Base-by-base conservation (phyloP, 768 basidiomycete genomes). In the Coprinopsis sp. region DNA sequence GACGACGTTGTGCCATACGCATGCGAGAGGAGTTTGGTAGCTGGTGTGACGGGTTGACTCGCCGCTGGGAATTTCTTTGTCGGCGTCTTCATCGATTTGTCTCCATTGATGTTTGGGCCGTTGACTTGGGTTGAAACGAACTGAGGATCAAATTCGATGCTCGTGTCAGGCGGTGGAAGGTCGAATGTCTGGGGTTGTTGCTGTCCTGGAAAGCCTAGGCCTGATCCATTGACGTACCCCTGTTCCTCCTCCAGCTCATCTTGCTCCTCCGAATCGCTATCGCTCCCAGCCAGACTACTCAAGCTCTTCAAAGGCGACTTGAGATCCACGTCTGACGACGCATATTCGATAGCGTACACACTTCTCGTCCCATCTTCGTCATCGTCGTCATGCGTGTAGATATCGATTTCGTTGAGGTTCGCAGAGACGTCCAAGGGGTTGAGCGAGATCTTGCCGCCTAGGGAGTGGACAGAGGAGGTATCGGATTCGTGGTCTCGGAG, bases 231-330 rank as follows among this genome's bases (percentile, higher is more conserved):
- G 12, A 6, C 36, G 7, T 38, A 16, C 46, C 21, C 46, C 44
- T 23, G 40, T 24, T 37, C 49, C 36, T 31, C 51, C 4, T 54
- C 50, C 14, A 42, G 51, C 19, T 38, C 48, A 10, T 47, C 39
- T 7, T 57, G 57, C 2, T 48, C 49, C 10, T 62, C 62, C 2
- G 48, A 50, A 3, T 52, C 49, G 11, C 56, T 58, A 33, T 64
- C 63, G 1, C 59, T 60, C 19, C 55, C 62, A 1, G 64, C 64
- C 3, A 66, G 57, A 6, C 62, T 63, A 7, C 60, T 63, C 10
- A 66, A 55, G 3, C 62, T 63, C 50, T 64, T 61, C 5, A 61
- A 49, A 5, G 64, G 64, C 2, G 63, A 62, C 2, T 50, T 49
- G n/a, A 53, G 49, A 30, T 58, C 60, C 27, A 57, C 19, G 21